Base-by-base conservation (phyloP, 768 basidiomycete species). In the Suillus lakei region DNA sequence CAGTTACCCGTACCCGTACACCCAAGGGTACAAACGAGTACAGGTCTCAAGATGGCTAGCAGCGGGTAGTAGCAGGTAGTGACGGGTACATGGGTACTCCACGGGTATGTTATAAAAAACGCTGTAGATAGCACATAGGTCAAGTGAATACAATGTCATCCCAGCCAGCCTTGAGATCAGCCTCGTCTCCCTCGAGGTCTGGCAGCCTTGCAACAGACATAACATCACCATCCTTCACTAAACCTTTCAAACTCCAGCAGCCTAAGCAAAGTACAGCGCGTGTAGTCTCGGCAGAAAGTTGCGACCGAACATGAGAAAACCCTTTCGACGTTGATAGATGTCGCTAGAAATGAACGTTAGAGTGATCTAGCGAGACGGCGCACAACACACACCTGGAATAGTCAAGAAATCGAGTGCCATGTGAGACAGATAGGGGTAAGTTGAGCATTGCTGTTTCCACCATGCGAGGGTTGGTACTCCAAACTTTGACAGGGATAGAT, bases 261-360 rank as follows among this genome's bases (percentile, higher is more conserved):
- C 55, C 63, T 10, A 64, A 53, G 34, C 59, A 65, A 23, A 53
- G 76, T 73, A 75, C 65, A 5, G 71, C 69, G 18, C 68, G 67
- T 0, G 68, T 72, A 23, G 71, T 70, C 36, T 73, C 66, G 15
- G 44, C 59, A 16, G 36, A 60, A 23, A 60, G 32, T 41, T 13
- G 8, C 23, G 39, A 60, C 28, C 8, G 36, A 26, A 60, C 34
- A 36, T 60, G 59, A 18, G 59, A 78, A 78, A 5, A 73, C 56
- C 32, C 67, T 64, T 59, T 78, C 69, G 43, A 79, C 74, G 53
- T 75, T 71, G 21, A 72, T 65, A 12, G 76, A 34, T 34, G 32
- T 34, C 32, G 4, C 32, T 34, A 34, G 3, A 34, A 34, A 34
- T 34, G 32, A 34, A 34, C 3, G 9, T 34, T n/a, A n/a, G n/a